These are phyloP conservation scores for Plasmodium gonderi DNA, from an alignment of 169 alveolate species.

Conservation along the genomic window DNA sequence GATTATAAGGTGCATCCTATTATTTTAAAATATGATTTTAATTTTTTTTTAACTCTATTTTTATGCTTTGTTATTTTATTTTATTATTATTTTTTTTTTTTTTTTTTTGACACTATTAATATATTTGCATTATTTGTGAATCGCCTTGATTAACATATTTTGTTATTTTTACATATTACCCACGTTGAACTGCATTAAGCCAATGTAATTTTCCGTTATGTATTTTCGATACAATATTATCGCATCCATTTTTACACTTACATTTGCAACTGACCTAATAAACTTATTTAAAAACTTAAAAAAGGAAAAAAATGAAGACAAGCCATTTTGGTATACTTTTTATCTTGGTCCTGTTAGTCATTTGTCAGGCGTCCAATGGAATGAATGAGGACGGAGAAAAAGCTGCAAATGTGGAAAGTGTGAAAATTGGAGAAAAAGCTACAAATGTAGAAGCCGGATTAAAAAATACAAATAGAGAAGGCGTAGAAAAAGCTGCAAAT, in stretches of 20 bases:
- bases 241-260: background rate
- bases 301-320: constrained; percentile 28
- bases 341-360: background rate
- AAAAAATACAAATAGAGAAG: too few species aligned
- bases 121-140: background rate
- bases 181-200: background rate
- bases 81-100: background rate
- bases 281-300: constrained; percentile 9
- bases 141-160: background rate
- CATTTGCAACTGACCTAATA: background rate
- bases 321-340: constrained; percentile 1
- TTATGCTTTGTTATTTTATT: background rate
- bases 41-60: background rate
- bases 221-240: background rate
- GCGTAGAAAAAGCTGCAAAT: constrained; percentile 3
- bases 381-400: constrained; percentile 17
- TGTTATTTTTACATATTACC: background rate
- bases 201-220: background rate
- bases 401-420: too few species aligned
- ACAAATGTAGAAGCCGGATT: too few species aligned
- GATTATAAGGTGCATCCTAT: background rate
- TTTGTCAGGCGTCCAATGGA: background rate
- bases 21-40: background rate
- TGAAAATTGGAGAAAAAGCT: too few species aligned
- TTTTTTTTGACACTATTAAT: background rate